Evolutionary conservation across 2,329 filamentous ascomycete species (phyloP), one percentile per base, ranked within the genome.

Genomic region (Penicillium palitans): DNA sequence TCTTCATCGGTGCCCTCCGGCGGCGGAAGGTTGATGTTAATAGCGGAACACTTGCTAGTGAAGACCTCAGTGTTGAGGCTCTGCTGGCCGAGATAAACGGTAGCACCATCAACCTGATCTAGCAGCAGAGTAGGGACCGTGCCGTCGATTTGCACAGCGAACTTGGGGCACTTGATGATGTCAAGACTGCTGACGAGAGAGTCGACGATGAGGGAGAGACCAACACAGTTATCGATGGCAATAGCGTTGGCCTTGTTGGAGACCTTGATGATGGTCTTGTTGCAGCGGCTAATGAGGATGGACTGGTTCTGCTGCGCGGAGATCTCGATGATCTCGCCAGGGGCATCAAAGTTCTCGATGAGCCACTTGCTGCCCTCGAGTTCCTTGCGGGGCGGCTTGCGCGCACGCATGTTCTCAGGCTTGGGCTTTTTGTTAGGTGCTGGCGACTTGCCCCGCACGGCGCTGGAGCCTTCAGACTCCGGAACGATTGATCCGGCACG

Each of bases 161-260:
- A 96, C 75, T 95, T 96, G 67, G 90, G 86, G 48, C 90, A 93
- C 79, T 98, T 98, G 81, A 99, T 95, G 25, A 96, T 90, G 71
- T 99, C 95, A 57, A 99, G 86, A 33, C 90, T 91, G 49, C 90
- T 96, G 48, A 98, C 90, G 12, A 98, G 86, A 1, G 87, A 90
- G 68, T 98, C 93, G 54, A 98, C 84, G 52, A 98, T 86, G 53
- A 99, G 84, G 29, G 91, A 96, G 19, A 96, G 81, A 50, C 91
- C 88, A 47, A 83, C 85, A 56, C 89, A 93, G 79, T 97, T 97
- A 78, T 98, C 95, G 66, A 98, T 84, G 6, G 92, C 93, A 62
- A 99, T 90, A n/a, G 95, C 92, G 73, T 99, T 99, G 58, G 91
- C 92, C 78, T 99, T 99, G 77, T 91, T 93, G 71, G 86, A 89